Evolutionary conservation across 257 asterid species (phyloP).

Genomic region (Lycium barbarum): DNA sequence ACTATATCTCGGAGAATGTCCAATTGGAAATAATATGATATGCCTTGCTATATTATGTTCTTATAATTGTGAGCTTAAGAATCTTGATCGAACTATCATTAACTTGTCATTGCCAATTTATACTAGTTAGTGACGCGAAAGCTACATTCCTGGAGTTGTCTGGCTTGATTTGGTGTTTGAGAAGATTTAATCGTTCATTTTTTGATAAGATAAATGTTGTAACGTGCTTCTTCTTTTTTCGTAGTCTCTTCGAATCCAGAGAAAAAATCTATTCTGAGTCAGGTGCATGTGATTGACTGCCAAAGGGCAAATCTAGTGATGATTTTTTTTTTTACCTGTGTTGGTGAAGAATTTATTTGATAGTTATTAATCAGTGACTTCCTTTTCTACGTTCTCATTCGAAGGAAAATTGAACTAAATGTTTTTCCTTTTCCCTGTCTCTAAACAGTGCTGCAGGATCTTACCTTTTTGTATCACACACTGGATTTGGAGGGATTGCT

Average conservation of each 20-base stretch:
- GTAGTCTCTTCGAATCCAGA: neutral
- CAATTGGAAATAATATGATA: conserved; percentile 3
- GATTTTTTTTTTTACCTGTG: neutral
- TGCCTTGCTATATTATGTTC: neutral
- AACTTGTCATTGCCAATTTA: neutral
- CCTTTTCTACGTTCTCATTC: conserved; percentile 12
- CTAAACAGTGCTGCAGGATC: conserved; percentile 82
- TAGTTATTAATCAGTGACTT: conserved; percentile 1
- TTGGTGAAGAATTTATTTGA: neutral
- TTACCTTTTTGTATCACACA: conserved; percentile 96
- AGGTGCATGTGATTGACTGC: neutral
- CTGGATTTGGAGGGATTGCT: conserved; percentile 98
- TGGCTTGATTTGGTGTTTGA: neutral
- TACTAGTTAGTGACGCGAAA: neutral
- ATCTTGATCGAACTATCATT: conserved; percentile 10
- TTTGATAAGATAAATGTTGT: conserved; percentile 9
- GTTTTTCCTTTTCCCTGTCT: conserved; percentile 33
- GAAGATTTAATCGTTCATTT: conserved; percentile 4
- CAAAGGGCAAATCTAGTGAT: conserved; percentile 14
- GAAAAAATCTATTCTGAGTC: conserved; percentile 8
- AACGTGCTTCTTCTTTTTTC: conserved; percentile 3
- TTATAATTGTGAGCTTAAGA: neutral
- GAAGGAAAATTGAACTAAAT: conserved; percentile 41
- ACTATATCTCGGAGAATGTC: conserved; percentile 13
- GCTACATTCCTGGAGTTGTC: conserved; percentile 13